Evolutionary conservation across 2,329 filamentous ascomycete genomes (phyloP), one percentile per base, ranked within the genome.

Genomic region (Cadophora luteo-olivacea): DNA sequence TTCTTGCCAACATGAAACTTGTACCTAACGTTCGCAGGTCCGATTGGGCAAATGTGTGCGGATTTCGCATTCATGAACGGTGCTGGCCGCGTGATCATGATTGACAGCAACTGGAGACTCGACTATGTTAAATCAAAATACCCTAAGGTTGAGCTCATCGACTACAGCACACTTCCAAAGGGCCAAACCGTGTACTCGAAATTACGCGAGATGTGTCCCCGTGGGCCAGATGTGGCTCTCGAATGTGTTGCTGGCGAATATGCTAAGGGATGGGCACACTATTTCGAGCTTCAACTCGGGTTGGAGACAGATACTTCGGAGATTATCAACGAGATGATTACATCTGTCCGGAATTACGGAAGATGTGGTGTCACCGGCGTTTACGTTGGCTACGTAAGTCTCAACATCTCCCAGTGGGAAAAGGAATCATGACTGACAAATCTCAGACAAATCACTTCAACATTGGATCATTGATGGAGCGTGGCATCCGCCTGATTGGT

Each of bases 281-380:
- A 85, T 80, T 75, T 88, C 1, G 86, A 89, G 78, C 83, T 88
- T 68, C 76, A 82, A 7, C 41, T 87, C 0, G 93, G 93, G 0
- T 83, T 91, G 41, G 93, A 97, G 82, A 97, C 92, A 0, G 93
- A 97, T 76, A 95, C 92, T 0, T 92, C 89, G 64, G 93, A 94
- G 82, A 88, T 93, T 55, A 68, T 94, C 72, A 94, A 94, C 77
- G 91, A 94, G 81, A 92, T 92, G 89, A 88, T 94, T 38, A 87
- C 91, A 75, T 84, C 87, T n/a, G 90, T 92, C 14, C 84, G 87
- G 61, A 92, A 88, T 75, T 93, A 85, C 74, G 91, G 93, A 4
- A 85, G 92, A 7, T 89, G 89, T 65, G 92, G 93, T 25, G 84
- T 97, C 67, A 97, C 93, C 0, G 93, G 92, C 65, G 87, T 88